Percentiles rank a stretch among this genome's conserved stretches.
Conservation (phyloP, 768 basidiomycete genomes). For the Boletus tylopilopsis region DNA sequence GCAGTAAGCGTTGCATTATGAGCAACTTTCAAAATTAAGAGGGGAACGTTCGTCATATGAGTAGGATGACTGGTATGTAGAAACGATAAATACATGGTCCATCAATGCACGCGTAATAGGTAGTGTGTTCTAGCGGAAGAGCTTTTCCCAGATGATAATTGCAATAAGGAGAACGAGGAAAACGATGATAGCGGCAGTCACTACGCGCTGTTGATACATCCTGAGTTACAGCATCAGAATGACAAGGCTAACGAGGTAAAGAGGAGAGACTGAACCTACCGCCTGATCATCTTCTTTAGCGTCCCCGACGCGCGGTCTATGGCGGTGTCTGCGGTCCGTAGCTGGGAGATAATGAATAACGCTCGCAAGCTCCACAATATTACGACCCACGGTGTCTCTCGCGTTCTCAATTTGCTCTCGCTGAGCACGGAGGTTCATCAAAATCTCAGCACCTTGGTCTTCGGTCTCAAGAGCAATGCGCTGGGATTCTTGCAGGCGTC, state of each 20-base stretch:
- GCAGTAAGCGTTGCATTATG: slow-evolving; percentile 10
- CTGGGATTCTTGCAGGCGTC: slow-evolving; percentile 85
- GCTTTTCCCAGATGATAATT: slow-evolving; percentile 79
- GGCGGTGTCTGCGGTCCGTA: slow-evolving; percentile 79
- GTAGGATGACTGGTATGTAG: slow-evolving; percentile 15
- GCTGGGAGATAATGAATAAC: slow-evolving; percentile 38
- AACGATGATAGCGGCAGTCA: slow-evolving; percentile 82
- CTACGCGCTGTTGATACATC: slow-evolving; percentile 94
- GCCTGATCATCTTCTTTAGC: slow-evolving; percentile 91
- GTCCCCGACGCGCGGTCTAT: slow-evolving; percentile 92
- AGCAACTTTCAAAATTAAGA: slow-evolving; percentile 4
- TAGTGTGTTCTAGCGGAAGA: slow-evolving; percentile 38
- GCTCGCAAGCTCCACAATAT: background rate
- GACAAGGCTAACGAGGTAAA: slow-evolving; percentile 6
- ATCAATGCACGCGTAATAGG: slow-evolving; percentile 15
- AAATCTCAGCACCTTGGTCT: slow-evolving; percentile 89
- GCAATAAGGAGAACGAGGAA: slow-evolving; percentile 82
- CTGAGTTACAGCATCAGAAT: slow-evolving; percentile 41
- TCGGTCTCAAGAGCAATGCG: slow-evolving; percentile 95
- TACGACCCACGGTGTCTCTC: slow-evolving; percentile 68
- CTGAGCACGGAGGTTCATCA: slow-evolving; percentile 80
- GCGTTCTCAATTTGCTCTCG: slow-evolving; percentile 94
- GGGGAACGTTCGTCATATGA: slow-evolving; percentile 34
- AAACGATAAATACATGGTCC: slow-evolving; percentile 27
- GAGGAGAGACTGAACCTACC: slow-evolving; percentile 48